Evolutionary conservation across 108 stramenopile genomes (phyloP).

Genomic region (Hondaea fermentalgiana): DNA sequence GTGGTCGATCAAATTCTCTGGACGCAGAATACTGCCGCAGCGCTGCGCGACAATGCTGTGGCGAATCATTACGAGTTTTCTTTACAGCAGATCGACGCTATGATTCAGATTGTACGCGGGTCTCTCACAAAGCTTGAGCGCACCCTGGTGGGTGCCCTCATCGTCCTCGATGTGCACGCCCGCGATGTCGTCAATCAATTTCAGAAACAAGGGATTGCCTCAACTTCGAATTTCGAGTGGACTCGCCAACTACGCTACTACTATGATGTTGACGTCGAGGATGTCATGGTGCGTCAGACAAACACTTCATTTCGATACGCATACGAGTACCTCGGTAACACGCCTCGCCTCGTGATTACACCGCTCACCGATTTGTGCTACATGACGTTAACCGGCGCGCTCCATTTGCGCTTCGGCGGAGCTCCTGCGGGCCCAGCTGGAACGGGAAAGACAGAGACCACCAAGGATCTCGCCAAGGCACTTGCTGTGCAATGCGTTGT

Average conservation of each 20-base stretch:
- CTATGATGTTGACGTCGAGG: slow-evolving; percentile 38
- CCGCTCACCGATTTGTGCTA: slow-evolving; percentile 58
- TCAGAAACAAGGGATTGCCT: slow-evolving; percentile 23
- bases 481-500: slow-evolving; percentile 58
- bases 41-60: slow-evolving; percentile 18
- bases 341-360: slow-evolving; percentile 52
- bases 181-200: slow-evolving; percentile 46
- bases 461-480: slow-evolving; percentile 58
- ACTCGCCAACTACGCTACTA: slow-evolving; percentile 55
- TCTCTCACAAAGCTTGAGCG: slow-evolving; percentile 43
- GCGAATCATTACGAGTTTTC: slow-evolving; percentile 28
- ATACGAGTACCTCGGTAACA: slow-evolving; percentile 54
- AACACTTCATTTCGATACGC: slow-evolving; percentile 48
- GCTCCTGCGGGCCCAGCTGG: slow-evolving; percentile 51
- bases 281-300: slow-evolving; percentile 50
- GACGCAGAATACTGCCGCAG: slow-evolving; percentile 34
- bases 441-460: slow-evolving; percentile 55
- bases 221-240: slow-evolving; percentile 50
- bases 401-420: slow-evolving; percentile 53
- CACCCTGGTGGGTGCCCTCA: slow-evolving; percentile 48
- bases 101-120: slow-evolving; percentile 45
- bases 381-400: slow-evolving; percentile 55
- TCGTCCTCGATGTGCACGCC: slow-evolving; percentile 53
- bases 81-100: slow-evolving; percentile 47
- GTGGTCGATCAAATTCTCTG: slow-evolving; percentile 48